Percentiles rank a stretch among this genome's conserved stretches.
These are phyloP conservation scores for Phytophthora macrochlamydospora DNA, from an alignment of 352 stramenopile species.

Conservation along the genomic window DNA sequence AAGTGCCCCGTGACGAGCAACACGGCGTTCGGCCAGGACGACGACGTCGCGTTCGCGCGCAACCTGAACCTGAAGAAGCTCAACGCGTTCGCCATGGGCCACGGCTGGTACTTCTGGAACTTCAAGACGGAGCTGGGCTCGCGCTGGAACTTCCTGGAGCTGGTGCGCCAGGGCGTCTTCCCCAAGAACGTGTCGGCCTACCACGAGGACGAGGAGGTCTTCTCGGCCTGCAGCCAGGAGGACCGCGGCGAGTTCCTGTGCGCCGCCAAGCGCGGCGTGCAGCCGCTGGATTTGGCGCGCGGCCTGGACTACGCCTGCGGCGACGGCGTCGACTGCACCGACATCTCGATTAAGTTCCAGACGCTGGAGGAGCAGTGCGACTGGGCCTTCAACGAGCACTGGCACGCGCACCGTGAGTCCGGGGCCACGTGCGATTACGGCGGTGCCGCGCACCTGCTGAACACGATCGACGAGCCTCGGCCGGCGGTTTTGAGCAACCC, in stretches of 20 bases:
- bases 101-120: constrained; percentile 94
- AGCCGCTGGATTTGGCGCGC: constrained; percentile 48
- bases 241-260: constrained; percentile 70
- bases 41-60: constrained; percentile 74
- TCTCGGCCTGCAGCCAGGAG: constrained; percentile 57
- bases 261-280: constrained; percentile 59
- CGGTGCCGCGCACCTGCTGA: constrained; percentile 53
- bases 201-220: constrained; percentile 48
- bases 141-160: constrained; percentile 87
- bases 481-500: background rate
- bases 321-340: constrained; percentile 50
- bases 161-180: constrained; percentile 56
- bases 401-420: constrained; percentile 48
- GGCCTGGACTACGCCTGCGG: constrained; percentile 58
- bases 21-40: constrained; percentile 54
- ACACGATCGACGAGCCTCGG: constrained; percentile 1
- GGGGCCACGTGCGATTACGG: constrained; percentile 78
- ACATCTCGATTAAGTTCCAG: constrained; percentile 36
- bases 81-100: constrained; percentile 86
- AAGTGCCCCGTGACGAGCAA: constrained; percentile 38
- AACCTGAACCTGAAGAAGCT: constrained; percentile 91
- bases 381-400: constrained; percentile 24
- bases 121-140: constrained; percentile 57
- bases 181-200: constrained; percentile 70
- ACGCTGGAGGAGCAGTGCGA: constrained; percentile 63